These are phyloP conservation scores for Trichomonas tenax DNA, from an alignment of 208 protist species.

Conservation along the genomic window DNA sequence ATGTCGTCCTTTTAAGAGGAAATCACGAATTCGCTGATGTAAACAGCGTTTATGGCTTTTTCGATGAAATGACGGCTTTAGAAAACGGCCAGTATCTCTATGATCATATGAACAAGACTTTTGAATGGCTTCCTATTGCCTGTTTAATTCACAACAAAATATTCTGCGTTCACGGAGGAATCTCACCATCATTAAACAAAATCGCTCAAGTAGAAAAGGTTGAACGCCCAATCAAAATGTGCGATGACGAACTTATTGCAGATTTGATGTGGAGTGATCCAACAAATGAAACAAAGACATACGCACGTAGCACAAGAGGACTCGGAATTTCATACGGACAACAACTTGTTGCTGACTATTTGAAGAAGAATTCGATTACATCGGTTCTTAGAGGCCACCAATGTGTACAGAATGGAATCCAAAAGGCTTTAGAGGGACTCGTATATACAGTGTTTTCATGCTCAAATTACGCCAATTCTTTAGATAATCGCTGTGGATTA, in stretches of 20 bases:
- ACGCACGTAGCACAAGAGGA: neutral
- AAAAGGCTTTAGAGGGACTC: neutral
- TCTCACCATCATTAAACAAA: neutral
- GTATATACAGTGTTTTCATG: constrained; percentile 4
- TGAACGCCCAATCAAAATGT: neutral
- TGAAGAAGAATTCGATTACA: neutral
- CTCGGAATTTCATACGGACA: neutral
- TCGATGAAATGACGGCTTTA: neutral
- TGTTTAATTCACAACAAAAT: neutral
- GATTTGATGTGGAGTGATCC: neutral
- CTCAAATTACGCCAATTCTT: neutral
- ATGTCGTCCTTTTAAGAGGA: neutral
- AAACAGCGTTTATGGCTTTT: neutral
- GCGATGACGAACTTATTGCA: neutral
- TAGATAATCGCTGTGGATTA: neutral
- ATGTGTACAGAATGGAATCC: neutral
- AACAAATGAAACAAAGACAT: neutral
- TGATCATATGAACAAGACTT: neutral
- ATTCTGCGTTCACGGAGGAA: constrained; percentile 1
- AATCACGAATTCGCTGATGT: neutral
- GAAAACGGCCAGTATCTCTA: neutral
- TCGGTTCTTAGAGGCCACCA: neutral
- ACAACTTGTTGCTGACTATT: neutral
- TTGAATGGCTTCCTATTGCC: neutral
- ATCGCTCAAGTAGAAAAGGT: neutral